Conservation (phyloP, 2,329 filamentous ascomycete species). For the Helicocarpus griseus region DNA sequence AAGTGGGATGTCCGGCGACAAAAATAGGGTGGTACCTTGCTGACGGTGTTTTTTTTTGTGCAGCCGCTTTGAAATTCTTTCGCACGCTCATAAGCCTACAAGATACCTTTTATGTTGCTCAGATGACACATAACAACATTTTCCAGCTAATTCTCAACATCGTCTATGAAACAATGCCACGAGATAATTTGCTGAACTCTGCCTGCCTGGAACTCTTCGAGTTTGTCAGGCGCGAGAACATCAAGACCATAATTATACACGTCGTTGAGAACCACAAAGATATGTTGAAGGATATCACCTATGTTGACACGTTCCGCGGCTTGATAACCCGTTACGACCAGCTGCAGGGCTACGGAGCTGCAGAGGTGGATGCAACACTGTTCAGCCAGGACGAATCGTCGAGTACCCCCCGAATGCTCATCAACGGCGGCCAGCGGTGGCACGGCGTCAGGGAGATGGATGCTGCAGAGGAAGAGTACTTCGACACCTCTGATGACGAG, state of each 20-base stretch:
- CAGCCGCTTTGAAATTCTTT: constrained; percentile 88
- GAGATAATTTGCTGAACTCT: constrained; percentile 88
- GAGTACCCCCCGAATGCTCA: constrained; percentile 38
- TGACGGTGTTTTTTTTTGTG: neutral
- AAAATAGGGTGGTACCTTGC: neutral
- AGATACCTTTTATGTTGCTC: constrained; percentile 83
- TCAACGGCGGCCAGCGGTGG: constrained; percentile 49
- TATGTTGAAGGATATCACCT: constrained; percentile 63
- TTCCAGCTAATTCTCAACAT: constrained; percentile 80
- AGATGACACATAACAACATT: constrained; percentile 70
- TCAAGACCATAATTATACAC: constrained; percentile 73
- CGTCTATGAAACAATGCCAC: constrained; percentile 72
- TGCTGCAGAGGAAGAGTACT: constrained; percentile 82
- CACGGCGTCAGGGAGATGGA: constrained; percentile 74
- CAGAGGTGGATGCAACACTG: constrained; percentile 53
- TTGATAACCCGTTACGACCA: constrained; percentile 72
- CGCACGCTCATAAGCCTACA: constrained; percentile 74
- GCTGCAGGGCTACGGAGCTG: constrained; percentile 54
- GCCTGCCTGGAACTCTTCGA: constrained; percentile 92
- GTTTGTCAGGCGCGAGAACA: constrained; percentile 70
- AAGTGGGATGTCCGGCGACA: neutral
- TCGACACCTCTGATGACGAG: constrained; percentile 79
- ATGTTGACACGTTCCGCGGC: constrained; percentile 74
- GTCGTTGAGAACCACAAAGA: constrained; percentile 77
- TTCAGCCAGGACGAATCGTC: constrained; percentile 63